Conservation (phyloP, 108 stramenopile genomes). For the Fistulifera pelliculosa region DNA sequence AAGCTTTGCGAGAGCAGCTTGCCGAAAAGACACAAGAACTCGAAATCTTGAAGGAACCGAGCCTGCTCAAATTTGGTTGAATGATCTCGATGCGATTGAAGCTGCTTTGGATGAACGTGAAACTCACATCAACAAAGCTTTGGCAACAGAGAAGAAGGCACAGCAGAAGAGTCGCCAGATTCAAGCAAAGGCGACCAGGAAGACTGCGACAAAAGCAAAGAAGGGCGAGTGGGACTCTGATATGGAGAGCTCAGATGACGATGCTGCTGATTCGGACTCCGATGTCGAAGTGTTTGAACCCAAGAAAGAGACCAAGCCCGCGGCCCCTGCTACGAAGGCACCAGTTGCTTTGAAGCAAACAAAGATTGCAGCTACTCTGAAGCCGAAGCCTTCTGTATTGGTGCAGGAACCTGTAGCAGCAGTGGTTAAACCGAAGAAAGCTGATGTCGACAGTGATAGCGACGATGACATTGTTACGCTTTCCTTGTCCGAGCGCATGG, state of each 20-base stretch:
- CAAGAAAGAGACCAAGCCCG: background rate
- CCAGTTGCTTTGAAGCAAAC: background rate
- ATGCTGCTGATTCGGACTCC: slow-evolving; percentile 16
- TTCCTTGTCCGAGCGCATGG: slow-evolving; percentile 24
- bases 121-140: slow-evolving; percentile 31
- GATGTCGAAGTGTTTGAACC: background rate
- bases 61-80: slow-evolving; percentile 83
- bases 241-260: slow-evolving; percentile 36
- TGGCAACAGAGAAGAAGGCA: slow-evolving; percentile 47
- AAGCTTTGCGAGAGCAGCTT: slow-evolving; percentile 78
- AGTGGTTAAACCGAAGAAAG: background rate
- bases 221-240: slow-evolving; percentile 54
- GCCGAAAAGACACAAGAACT: slow-evolving; percentile 78
- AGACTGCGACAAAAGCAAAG: slow-evolving; percentile 5
- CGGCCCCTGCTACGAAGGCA: background rate
- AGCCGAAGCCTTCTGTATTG: background rate
- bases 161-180: slow-evolving; percentile 45
- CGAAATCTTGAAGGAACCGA: slow-evolving; percentile 63
- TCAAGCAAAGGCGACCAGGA: slow-evolving; percentile 20
- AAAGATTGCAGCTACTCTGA: background rate
- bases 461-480: background rate
- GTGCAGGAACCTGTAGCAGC: background rate
- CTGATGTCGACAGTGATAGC: slow-evolving; percentile 2
- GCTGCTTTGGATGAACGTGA: slow-evolving; percentile 82
- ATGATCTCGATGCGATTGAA: slow-evolving; percentile 92